These are phyloP conservation scores for Geotrichum fermentans DNA, from an alignment of 1,139 yeast species.

Conservation along the genomic window DNA sequence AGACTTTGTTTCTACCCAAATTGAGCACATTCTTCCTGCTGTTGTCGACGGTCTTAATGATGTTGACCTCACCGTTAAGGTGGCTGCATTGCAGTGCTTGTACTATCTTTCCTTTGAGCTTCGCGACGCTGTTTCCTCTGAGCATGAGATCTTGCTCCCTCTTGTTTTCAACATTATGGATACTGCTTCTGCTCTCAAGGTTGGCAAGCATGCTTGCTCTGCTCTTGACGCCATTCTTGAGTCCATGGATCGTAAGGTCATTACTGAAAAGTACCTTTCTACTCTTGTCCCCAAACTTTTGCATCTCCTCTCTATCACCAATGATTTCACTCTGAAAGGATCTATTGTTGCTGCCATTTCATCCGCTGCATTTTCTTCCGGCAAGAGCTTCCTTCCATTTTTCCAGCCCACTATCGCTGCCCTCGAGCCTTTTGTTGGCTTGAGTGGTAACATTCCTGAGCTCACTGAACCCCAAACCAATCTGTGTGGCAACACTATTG, in stretches of 20 bases:
- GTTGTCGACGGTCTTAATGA: slow-evolving; percentile 75
- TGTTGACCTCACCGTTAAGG: slow-evolving; percentile 67
- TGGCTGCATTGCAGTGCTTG: slow-evolving; percentile 81
- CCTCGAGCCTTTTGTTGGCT: slow-evolving; percentile 76
- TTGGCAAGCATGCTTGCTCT: slow-evolving; percentile 85
- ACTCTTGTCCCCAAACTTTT: slow-evolving; percentile 87
- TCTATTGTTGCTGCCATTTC: slow-evolving; percentile 95
- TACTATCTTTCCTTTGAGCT: slow-evolving; percentile 76
- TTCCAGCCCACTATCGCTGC: slow-evolving; percentile 74
- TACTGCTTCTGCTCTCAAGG: slow-evolving; percentile 73
- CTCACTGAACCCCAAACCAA: slow-evolving; percentile 37
- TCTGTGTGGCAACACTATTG: slow-evolving; percentile 87
- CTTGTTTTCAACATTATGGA: slow-evolving; percentile 84
- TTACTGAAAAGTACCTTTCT: slow-evolving; percentile 70
- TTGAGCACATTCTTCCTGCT: slow-evolving; percentile 67
- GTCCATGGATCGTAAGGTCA: slow-evolving; percentile 80
- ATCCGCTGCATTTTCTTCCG: slow-evolving; percentile 93
- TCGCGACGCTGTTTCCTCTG: slow-evolving; percentile 77
- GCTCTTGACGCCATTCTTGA: slow-evolving; percentile 91
- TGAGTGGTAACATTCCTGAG: slow-evolving; percentile 27
- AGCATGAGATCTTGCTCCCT: slow-evolving; percentile 78
- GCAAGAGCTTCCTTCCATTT: slow-evolving; percentile 80
- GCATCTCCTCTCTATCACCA: slow-evolving; percentile 64
- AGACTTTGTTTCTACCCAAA: slow-evolving; percentile 74
- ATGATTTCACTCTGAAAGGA: slow-evolving; percentile 66